Percentiles rank a stretch among this genome's conserved stretches.
These are phyloP conservation scores for Mycena maculata DNA, from an alignment of 768 basidiomycete species.

Conservation along the genomic window DNA sequence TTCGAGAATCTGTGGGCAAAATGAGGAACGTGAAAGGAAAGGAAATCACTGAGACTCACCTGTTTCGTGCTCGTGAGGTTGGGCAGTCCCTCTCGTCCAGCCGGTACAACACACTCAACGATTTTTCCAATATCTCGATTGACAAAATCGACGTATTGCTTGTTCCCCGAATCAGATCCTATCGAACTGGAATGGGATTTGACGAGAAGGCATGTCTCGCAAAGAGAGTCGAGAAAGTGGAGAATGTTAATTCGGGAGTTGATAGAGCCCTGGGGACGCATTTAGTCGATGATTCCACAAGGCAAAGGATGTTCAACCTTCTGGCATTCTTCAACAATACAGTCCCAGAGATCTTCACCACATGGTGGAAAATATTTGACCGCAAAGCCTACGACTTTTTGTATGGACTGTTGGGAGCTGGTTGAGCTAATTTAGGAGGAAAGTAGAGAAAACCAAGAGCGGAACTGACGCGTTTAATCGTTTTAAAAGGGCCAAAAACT, in stretches of 20 bases:
- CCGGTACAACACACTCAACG: conserved; percentile 87
- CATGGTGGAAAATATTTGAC: conserved; percentile 57
- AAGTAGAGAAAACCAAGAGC: neutral
- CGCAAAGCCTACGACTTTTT: conserved; percentile 35
- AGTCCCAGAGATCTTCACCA: conserved; percentile 95
- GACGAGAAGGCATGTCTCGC: conserved; percentile 79
- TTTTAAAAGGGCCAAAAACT: conserved; percentile 30
- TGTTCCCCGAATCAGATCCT: conserved; percentile 52
- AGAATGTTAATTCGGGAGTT: conserved; percentile 95
- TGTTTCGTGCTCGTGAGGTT: conserved; percentile 91
- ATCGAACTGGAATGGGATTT: conserved; percentile 64
- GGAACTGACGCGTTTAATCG: conserved; percentile 33
- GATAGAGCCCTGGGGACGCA: conserved; percentile 84
- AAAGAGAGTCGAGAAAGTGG: conserved; percentile 90
- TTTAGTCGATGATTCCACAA: no score
- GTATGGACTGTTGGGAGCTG: conserved; percentile 37
- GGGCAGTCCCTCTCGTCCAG: conserved; percentile 86
- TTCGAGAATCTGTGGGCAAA: conserved; percentile 78
- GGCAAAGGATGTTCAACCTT: conserved; percentile 62
- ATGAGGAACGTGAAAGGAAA: neutral
- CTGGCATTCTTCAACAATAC: conserved; percentile 89
- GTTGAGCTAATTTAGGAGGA: conserved; percentile 31
- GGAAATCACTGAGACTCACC: conserved; percentile 57
- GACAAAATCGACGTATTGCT: conserved; percentile 83
- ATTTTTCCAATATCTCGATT: conserved; percentile 82